Base-by-base conservation (phyloP, 2,329 filamentous ascomycete species). In the Arthroderma sp. region DNA sequence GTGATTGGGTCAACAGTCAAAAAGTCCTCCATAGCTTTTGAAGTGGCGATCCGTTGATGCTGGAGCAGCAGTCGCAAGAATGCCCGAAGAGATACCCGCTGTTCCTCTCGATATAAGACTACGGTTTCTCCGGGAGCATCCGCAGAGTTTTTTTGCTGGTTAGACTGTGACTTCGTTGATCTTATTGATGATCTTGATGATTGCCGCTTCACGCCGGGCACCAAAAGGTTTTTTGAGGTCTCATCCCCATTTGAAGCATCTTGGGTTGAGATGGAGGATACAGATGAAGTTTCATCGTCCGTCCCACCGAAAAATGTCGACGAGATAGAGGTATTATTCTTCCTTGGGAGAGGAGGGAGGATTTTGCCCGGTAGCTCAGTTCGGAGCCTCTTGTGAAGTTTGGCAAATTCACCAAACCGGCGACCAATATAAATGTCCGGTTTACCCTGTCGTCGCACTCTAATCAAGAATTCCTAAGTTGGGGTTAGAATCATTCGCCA, bases 281-380 rank as follows among this genome's bases (percentile, higher is more conserved):
- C 63, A 1, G 87, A 94, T 2, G 83, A 86, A 1, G 71, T 75
- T 60, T 89, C 86, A 36, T 85, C 84, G 50, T 86, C 83, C 40
- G 67, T 68, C 30, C 72, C 74, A 22, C 73, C 75, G 36, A 81
- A 64, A 22, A 83, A 60, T 28, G 69, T 71, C 1, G 76, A 72
- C 5, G 83, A 70, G 2, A 81, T 80, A 1, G 80, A 81, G 51
- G 81, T 80, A 64, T 89, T 94, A 64, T 95, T 95, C 74, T 96
- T 96, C 59, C 82, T 82, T 1, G 91, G 91, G 41, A 96, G 68
- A 1, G 86, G 78, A 7, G 88, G 85, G 2, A 98, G 71, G 4
- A 94, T 77, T 57, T 93, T 94, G 11, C 91, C 91, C 0, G 91
- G 91, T 44, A 96, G 72, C 64, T 98, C 91, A 8, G 80, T 77